phyloP scores from a whole-genome alignment of 495 filamentous ascomycete genomes.

The Staphylotrichum tortipilum region DNA sequence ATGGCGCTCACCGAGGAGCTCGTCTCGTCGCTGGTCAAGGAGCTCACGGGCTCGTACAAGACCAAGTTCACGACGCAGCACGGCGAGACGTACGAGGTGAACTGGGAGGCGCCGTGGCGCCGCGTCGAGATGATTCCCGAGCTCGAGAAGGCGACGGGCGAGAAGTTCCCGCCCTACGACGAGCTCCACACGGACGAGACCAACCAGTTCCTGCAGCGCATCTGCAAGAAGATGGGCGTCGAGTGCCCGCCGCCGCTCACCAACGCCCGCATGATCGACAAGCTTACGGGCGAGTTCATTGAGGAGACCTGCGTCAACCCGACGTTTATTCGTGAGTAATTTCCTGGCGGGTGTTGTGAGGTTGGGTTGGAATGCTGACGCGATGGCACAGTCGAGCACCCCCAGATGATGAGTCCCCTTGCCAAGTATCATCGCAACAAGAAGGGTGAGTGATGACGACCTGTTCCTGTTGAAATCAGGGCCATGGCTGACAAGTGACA shows the following conservation, averaged over 20 bases:
- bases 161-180: conserved; percentile 84
- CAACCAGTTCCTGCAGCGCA: conserved; percentile 70
- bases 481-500: neutral
- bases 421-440: conserved; percentile 85
- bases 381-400: conserved; percentile 46
- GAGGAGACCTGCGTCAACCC: conserved; percentile 91
- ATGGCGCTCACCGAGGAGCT: conserved; percentile 94
- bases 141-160: conserved; percentile 78
- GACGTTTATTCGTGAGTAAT: conserved; percentile 80
- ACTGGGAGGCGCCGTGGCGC: conserved; percentile 94
- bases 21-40: conserved; percentile 83
- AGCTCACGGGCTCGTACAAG: conserved; percentile 72
- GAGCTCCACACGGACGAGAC: conserved; percentile 85
- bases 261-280: conserved; percentile 96
- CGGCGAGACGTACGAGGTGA: conserved; percentile 78
- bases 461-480: neutral
- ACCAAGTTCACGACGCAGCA: conserved; percentile 74
- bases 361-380: neutral
- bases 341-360: neutral
- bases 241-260: conserved; percentile 86
- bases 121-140: conserved; percentile 94
- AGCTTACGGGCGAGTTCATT: conserved; percentile 91
- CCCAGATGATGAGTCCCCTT: conserved; percentile 94
- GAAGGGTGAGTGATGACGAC: conserved; percentile 32
- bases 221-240: conserved; percentile 82